A percentile compares a stretch with the other conserved stretches of the same genome.
Evolutionary conservation across 345 rosid genomes (phyloP).

Genomic region (Combretum micranthum): DNA sequence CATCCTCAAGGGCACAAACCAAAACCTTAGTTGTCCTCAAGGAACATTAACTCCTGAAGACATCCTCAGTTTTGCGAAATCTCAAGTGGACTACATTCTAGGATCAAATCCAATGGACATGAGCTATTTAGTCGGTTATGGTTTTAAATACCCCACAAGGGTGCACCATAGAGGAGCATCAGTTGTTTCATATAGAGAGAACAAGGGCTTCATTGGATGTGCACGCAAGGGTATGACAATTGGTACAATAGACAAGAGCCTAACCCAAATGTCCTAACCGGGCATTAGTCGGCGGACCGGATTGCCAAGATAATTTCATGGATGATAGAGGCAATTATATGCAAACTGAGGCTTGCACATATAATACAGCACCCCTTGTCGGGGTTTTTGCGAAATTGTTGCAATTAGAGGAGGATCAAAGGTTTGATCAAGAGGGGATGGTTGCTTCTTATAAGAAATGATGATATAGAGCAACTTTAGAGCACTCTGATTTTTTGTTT

Average conservation of each 20-base stretch:
- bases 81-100: constrained; percentile 79
- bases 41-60: constrained; percentile 35
- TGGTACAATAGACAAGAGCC: constrained; percentile 39
- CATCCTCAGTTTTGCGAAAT: constrained; percentile 49
- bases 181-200: constrained; percentile 57
- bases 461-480: background rate
- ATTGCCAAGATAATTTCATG: constrained; percentile 34
- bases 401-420: constrained; percentile 27
- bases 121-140: constrained; percentile 84
- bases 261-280: constrained; percentile 46
- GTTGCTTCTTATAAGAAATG: constrained; percentile 49
- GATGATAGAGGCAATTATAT: constrained; percentile 47
- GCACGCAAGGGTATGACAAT: constrained; percentile 78
- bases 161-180: constrained; percentile 98
- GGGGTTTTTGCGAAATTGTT: constrained; percentile 57
- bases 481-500: background rate
- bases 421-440: constrained; percentile 11
- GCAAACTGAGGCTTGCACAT: constrained; percentile 80
- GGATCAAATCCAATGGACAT: constrained; percentile 78
- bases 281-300: constrained; percentile 69
- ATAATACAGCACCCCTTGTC: constrained; percentile 60
- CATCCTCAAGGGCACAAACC: constrained; percentile 31
- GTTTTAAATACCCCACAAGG: constrained; percentile 52
- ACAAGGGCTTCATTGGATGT: constrained; percentile 85
- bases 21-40: constrained; percentile 34